These are phyloP conservation scores for Penicillium griseofulvum DNA, from an alignment of 2,329 filamentous ascomycete genomes.

Conservation along the genomic window DNA sequence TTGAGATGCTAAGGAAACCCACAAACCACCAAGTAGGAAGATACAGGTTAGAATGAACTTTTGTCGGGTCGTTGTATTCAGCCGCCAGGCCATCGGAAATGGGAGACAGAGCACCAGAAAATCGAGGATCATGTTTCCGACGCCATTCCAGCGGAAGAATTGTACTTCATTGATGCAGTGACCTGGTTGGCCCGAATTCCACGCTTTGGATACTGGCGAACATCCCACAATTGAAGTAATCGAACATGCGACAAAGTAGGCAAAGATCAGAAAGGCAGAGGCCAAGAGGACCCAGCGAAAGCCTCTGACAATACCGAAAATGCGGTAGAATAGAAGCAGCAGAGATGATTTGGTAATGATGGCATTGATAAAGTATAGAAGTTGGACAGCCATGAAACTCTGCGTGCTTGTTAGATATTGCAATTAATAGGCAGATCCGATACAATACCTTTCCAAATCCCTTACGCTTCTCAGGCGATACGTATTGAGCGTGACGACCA, in stretches of 20 bases:
- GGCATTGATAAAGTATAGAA: conserved; percentile 27
- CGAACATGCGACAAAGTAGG: conserved; percentile 23
- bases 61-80: conserved; percentile 22
- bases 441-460: conserved; percentile 22
- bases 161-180: conserved; percentile 22
- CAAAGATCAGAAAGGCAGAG: conserved; percentile 16
- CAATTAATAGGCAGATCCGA: neutral
- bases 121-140: conserved; percentile 27
- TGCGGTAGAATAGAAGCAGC: conserved; percentile 30
- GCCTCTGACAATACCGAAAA: conserved; percentile 24
- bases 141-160: conserved; percentile 28
- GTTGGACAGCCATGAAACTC: conserved; percentile 26
- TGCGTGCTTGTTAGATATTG: conserved; percentile 3
- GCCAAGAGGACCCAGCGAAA: conserved; percentile 24
- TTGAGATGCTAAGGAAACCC: conserved; percentile 2
- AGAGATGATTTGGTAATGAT: conserved; percentile 26
- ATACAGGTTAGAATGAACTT: conserved; percentile 24
- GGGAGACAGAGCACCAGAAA: conserved; percentile 28
- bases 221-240: conserved; percentile 22
- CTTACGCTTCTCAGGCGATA: conserved; percentile 11
- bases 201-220: conserved; percentile 22
- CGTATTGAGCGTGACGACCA: conserved; percentile 15
- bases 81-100: conserved; percentile 27
- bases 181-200: conserved; percentile 18
- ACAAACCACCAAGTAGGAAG: conserved; percentile 28